Base-by-base conservation (phyloP, 2,329 filamentous ascomycete species). In the Hymenoscyphus scutula region DNA sequence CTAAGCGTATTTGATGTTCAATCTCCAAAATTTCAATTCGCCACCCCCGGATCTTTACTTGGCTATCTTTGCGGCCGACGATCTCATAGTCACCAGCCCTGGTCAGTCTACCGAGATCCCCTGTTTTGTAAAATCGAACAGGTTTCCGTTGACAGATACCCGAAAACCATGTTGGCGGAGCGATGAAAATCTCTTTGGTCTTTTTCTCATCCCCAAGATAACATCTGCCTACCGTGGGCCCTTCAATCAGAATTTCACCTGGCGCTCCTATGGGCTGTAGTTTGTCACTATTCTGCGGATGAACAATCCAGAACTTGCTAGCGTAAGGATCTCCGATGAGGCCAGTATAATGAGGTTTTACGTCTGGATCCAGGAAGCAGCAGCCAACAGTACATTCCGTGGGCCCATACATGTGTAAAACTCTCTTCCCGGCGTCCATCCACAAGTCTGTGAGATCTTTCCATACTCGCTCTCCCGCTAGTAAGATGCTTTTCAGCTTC, bases 31-130 rank as follows among this genome's bases (percentile, higher is more conserved):
- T 77, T 74, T 86, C 89, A 60, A 88, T 81, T 62, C 86, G 77
- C 66, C 84, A 86, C 32, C 89, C 89, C 11, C 81, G 78, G 32
- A 89, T 76, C 74, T 90, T 89, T 62, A 88, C 82, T 72, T 87
- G 86, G 19, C 82, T 82, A 68, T 89, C 87, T 66, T 85, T 87
- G 58, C 87, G 80, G 15, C 86, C 85, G 38, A 87, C 77, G 64
- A 84, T 86, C 45, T 83, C 77, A 61, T 85, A 84, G 15, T 56
- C 53, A 34, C 53, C 53, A 56, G 25, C 23, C n/a, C 29, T 56
- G 81, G 87, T 72, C 53, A 87, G 77, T 25, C 76, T 77, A 1
- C 82, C 84, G 0, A 87, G 74, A 64, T 87, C 84, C 0, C 84
- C 84, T 0, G 84, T 86, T 69, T 83, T 83, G 70, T 86, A 87